phyloP scores from a whole-genome alignment of 345 rosid genomes.

The Jatropha curcas region DNA sequence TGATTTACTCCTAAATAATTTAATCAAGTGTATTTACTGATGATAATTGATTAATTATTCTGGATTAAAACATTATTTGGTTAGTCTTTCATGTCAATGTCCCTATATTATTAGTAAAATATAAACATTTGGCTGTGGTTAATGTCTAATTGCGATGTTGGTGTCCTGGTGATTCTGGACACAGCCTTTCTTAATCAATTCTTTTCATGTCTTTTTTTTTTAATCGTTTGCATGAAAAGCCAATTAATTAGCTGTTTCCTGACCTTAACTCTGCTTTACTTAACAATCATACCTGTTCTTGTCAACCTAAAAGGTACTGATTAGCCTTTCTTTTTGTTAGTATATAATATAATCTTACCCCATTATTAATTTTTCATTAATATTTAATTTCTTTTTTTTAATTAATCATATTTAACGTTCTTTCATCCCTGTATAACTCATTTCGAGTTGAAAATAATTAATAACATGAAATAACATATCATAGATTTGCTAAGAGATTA shows the following conservation, averaged over 20 bases:
- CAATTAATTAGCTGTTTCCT: conserved; percentile 25
- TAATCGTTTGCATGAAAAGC: conserved; percentile 21
- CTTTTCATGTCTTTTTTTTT: conserved; percentile 36
- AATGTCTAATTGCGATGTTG: conserved; percentile 34
- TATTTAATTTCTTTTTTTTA: not conserved
- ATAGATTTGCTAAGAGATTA: not conserved
- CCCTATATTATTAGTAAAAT: conserved; percentile 19
- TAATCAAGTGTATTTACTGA: not conserved
- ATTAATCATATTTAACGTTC: too few species aligned
- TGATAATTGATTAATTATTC: not conserved
- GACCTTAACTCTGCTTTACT: conserved; percentile 7
- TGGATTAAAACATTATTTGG: conserved; percentile 12
- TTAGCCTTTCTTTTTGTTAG: not conserved
- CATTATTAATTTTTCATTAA: too few species aligned
- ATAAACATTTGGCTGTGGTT: conserved; percentile 29
- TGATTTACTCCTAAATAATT: too few species aligned
- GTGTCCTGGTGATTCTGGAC: conserved; percentile 16
- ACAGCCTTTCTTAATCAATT: conserved; percentile 32
- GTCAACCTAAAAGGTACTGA: conserved; percentile 9
- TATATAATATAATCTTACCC: not conserved
- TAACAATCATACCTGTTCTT: conserved; percentile 7
- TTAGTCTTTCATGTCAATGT: conserved; percentile 34
- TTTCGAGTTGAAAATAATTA: not conserved
- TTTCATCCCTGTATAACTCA: too few species aligned
- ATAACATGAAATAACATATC: not conserved